Evolutionary conservation across 202 grass and related monocot genomes (phyloP), one percentile per base, ranked within the genome.

Genomic region (Panicum hallii): DNA sequence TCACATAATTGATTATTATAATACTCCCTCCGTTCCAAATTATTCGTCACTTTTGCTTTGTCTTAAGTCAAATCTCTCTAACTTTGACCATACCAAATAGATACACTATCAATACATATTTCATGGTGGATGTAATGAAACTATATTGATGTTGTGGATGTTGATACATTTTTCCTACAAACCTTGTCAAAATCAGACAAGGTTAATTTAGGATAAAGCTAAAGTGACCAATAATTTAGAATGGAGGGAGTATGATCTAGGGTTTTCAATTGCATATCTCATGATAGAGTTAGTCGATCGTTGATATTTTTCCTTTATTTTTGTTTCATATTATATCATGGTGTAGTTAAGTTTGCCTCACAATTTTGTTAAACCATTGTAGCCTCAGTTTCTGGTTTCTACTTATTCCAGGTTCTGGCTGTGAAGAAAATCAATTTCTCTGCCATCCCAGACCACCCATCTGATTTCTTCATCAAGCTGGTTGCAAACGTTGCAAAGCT

Each of bases 351-450:
- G 40, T 32, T 67, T 61, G 2, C n/a, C 54, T 63, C 60, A 7
- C 11, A 56, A 42, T 72, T 78, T 54, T 6, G 32, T 56, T 52
- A 82, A 61, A 70, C 53, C 13, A 47, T 28, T 38, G 5, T 40
- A 73, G 5, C 74, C 38, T 88, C 14, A 73, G 52, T 72, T 64
- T 64, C 19, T 72, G 14, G 36, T 63, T 46, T 55, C 58, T 89
- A 85, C 74, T 84, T 60, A 2, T 47, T 82, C 45, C 83, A 98
- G 95, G 74, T 95, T 72, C 82, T 98, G 49, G 93, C 88, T 57
- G 89, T 98, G 73, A 95, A 98, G 89, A 98, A 95, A 87, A 90
- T 98, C 58, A 92, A 93, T 81, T 88, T 87, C 49, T 85, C 89
- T 53, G 83, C 91, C 11, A 49, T 98, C 30, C 88, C 81, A 66